Evolutionary conservation across 257 asterid species (phyloP).

Genomic region (Coffea eugenioides): DNA sequence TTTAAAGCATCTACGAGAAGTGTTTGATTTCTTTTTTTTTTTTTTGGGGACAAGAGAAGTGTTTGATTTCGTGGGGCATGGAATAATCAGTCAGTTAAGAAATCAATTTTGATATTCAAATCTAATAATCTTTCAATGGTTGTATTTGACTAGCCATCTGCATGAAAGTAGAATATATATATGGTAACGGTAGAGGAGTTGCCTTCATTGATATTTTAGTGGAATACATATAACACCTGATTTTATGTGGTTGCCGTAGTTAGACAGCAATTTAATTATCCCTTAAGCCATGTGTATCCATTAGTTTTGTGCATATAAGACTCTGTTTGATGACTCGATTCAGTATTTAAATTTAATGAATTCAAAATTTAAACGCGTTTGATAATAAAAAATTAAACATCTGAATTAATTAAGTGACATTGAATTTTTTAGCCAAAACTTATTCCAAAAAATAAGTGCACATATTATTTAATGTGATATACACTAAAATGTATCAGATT

Average conservation of each 20-base stretch:
- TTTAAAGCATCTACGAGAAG: constrained; percentile 17
- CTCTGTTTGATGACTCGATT: too few species aligned
- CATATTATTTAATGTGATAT: too few species aligned
- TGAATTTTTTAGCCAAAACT: too few species aligned
- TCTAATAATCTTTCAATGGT: constrained; percentile 32
- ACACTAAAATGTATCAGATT: too few species aligned
- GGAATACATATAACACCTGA: background rate
- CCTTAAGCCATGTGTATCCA: too few species aligned
- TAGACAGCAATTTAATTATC: background rate
- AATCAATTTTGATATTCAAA: constrained; percentile 47
- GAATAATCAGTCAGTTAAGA: constrained; percentile 75
- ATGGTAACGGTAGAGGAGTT: constrained; percentile 1
- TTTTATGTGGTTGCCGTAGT: background rate
- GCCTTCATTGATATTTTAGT: background rate
- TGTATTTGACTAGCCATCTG: constrained; percentile 63
- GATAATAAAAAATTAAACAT: too few species aligned
- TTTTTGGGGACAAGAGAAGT: constrained; percentile 4
- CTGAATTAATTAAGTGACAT: too few species aligned
- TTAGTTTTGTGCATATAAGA: too few species aligned
- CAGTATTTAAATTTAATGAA: too few species aligned
- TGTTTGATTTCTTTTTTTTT: constrained; percentile 36
- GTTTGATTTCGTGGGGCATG: constrained; percentile 59
- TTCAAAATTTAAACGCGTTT: too few species aligned
- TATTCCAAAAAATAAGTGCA: too few species aligned
- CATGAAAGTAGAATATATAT: constrained; percentile 26